A percentile compares a stretch with the other conserved stretches of the same genome.
Conservation (phyloP, 73 alveolate species). For the Stentor coeruleus region DNA sequence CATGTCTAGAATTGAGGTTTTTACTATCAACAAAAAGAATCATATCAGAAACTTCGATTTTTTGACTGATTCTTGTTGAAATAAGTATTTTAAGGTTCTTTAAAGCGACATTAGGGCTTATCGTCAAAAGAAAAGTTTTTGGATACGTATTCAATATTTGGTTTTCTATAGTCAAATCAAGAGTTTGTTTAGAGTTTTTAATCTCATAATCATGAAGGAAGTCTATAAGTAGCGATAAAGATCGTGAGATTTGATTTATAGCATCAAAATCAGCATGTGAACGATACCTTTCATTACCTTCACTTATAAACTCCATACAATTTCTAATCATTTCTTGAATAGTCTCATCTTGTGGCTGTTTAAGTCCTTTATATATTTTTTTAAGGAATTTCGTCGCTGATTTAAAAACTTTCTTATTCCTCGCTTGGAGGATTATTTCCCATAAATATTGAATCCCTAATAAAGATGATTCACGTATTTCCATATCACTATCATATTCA, state of each 20-base stretch:
- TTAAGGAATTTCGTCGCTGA: conserved; percentile 44
- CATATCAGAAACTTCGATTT: neutral
- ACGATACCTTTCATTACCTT: conserved; percentile 30
- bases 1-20: neutral
- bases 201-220: conserved; percentile 60
- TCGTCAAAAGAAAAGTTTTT: neutral
- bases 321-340: conserved; percentile 51
- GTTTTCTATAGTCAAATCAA: conserved; percentile 30
- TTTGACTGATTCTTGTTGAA: neutral
- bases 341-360: conserved; percentile 29
- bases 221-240: conserved; percentile 38
- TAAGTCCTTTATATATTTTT: conserved; percentile 50
- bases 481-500: conserved; percentile 37
- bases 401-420: conserved; percentile 38
- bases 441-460: conserved; percentile 61
- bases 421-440: conserved; percentile 58
- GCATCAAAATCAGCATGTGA: conserved; percentile 35
- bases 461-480: conserved; percentile 47
- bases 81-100: neutral
- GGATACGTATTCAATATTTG: conserved; percentile 25
- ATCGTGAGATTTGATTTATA: conserved; percentile 46
- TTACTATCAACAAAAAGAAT: neutral
- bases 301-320: conserved; percentile 48
- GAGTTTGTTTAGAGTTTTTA: neutral
- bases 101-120: neutral